phyloP scores from a whole-genome alignment of 768 basidiomycete genomes.

The Phlebiopsis gigantea region DNA sequence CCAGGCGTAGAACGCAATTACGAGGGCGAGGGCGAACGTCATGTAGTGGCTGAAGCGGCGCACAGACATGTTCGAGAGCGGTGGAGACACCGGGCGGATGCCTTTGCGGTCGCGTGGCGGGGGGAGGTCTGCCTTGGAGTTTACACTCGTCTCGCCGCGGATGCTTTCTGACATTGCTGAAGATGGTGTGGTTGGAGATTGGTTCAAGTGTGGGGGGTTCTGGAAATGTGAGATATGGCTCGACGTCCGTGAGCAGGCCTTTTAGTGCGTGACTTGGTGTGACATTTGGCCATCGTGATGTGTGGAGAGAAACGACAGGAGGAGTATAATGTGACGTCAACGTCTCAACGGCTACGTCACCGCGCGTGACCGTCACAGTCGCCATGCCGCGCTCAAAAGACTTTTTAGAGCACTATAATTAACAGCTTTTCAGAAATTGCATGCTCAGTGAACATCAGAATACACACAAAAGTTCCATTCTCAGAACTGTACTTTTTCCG shows the following conservation, averaged over 20 bases:
- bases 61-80: conserved; percentile 40
- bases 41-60: conserved; percentile 46
- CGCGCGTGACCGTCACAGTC: background rate
- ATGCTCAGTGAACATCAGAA: background rate
- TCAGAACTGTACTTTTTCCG: background rate
- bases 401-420: background rate
- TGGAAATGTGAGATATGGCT: background rate
- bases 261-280: background rate
- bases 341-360: background rate
- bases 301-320: conserved; percentile 1
- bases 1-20: conserved; percentile 49
- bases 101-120: conserved; percentile 25
- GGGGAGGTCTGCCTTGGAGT: conserved; percentile 21
- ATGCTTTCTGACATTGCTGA: conserved; percentile 9
- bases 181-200: background rate
- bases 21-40: conserved; percentile 33
- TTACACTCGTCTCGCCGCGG: conserved; percentile 12
- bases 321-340: conserved; percentile 4
- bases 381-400: background rate
- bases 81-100: conserved; percentile 35
- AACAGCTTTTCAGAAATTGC: background rate
- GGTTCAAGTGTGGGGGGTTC: background rate
- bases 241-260: background rate
- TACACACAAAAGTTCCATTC: background rate
- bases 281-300: background rate